These are phyloP conservation scores for Thalassiosira exigua DNA, from an alignment of 352 stramenopile genomes.

Conservation along the genomic window DNA sequence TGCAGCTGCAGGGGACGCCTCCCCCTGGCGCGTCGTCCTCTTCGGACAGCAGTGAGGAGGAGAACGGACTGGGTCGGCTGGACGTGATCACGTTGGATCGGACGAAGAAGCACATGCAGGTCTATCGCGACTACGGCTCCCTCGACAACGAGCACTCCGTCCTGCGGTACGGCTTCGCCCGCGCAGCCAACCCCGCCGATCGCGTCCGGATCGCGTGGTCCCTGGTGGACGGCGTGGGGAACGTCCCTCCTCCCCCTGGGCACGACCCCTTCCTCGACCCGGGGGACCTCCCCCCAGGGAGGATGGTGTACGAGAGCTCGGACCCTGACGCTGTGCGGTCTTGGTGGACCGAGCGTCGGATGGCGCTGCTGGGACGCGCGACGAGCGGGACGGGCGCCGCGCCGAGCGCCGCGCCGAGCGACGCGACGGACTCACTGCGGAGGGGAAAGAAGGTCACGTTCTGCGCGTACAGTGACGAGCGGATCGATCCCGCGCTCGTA, in stretches of 20 bases:
- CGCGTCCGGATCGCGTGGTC: slow-evolving; percentile 73
- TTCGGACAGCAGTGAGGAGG: slow-evolving; percentile 21
- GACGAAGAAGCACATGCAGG: slow-evolving; percentile 59
- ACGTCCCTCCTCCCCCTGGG: slow-evolving; percentile 53
- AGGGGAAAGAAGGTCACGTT: slow-evolving; percentile 77
- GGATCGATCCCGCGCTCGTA: slow-evolving; percentile 71
- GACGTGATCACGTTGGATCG: slow-evolving; percentile 34
- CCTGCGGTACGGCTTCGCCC: slow-evolving; percentile 78
- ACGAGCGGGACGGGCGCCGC: slow-evolving; percentile 53
- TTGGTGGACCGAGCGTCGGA: slow-evolving; percentile 80
- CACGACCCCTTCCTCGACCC: slow-evolving; percentile 54
- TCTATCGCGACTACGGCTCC: slow-evolving; percentile 77
- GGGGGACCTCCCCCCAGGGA: background rate
- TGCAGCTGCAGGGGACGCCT: slow-evolving; percentile 61
- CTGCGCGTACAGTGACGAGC: slow-evolving; percentile 65
- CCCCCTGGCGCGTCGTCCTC: background rate
- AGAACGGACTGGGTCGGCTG: slow-evolving; percentile 4
- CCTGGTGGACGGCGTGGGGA: slow-evolving; percentile 78
- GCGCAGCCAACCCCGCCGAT: slow-evolving; percentile 76
- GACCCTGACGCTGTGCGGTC: slow-evolving; percentile 66
- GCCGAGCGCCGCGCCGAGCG: slow-evolving; percentile 64
- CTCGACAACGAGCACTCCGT: slow-evolving; percentile 78
- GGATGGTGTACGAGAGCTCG: slow-evolving; percentile 71
- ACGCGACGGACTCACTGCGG: slow-evolving; percentile 66
- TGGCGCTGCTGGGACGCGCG: slow-evolving; percentile 70